A percentile compares a stretch with the other conserved stretches of the same genome.
Evolutionary conservation across 306 rosid species (phyloP).

Genomic region (Sophora flavescens): DNA sequence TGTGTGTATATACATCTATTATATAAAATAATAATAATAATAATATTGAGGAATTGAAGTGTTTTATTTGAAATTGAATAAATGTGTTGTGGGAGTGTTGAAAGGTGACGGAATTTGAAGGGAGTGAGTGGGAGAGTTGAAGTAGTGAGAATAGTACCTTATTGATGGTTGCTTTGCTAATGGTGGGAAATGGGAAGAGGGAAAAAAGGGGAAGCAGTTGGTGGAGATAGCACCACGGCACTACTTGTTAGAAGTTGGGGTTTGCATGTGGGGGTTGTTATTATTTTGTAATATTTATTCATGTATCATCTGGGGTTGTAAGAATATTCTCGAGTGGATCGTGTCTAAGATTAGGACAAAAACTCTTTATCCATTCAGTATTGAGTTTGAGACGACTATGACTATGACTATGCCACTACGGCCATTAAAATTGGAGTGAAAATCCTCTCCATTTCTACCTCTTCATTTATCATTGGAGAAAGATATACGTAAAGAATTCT

Average conservation of each 20-base stretch:
- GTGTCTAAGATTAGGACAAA: conserved; percentile 45
- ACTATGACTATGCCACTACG: not conserved
- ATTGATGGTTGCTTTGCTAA: not conserved
- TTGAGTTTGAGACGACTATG: not conserved
- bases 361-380: not conserved
- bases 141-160: not conserved
- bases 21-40: not conserved
- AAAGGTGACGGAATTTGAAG: not conserved
- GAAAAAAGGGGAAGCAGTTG: not conserved
- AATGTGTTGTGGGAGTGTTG: not conserved
- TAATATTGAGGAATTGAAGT: not conserved
- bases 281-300: too few relatives aligned
- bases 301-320: not conserved
- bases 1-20: not conserved
- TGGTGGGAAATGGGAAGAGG: not conserved
- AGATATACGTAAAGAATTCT: too few relatives aligned
- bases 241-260: not conserved
- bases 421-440: not conserved
- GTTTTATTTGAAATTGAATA: not conserved
- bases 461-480: too few relatives aligned
- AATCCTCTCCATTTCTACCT: too few relatives aligned
- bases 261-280: not conserved
- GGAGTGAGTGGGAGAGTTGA: not conserved
- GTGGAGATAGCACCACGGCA: conserved; percentile 48
- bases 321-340: conserved; percentile 54